Conservation (phyloP, 2,329 filamentous ascomycete genomes). For the Aspergillus phoenicis region DNA sequence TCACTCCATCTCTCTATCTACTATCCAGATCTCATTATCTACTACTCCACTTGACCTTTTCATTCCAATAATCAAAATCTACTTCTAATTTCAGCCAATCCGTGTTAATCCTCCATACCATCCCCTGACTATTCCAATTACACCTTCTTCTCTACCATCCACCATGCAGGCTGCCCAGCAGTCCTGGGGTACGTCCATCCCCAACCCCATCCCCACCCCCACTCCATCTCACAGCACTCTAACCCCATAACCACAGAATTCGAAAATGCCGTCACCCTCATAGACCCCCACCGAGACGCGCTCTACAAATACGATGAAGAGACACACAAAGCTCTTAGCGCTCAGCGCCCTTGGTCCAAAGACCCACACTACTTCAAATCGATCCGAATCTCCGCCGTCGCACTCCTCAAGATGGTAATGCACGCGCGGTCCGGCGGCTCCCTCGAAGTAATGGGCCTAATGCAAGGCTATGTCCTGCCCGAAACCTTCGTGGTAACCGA, state of each 20-base stretch:
- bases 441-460: conserved; percentile 95
- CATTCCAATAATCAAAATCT: background rate
- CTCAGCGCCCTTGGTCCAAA: conserved; percentile 71
- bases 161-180: conserved; percentile 61
- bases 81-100: background rate
- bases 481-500: conserved; percentile 89
- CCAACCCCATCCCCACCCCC: background rate
- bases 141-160: conserved; percentile 4
- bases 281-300: conserved; percentile 84
- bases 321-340: conserved; percentile 67
- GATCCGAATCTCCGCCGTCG: conserved; percentile 89
- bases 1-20: conserved; percentile 3
- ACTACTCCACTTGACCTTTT: background rate
- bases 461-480: conserved; percentile 89
- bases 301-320: conserved; percentile 80
- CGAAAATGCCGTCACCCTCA: conserved; percentile 79
- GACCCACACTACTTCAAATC: conserved; percentile 89
- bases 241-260: conserved; percentile 63
- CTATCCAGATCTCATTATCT: background rate
- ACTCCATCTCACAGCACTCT: conserved; percentile 6
- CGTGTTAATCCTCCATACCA: background rate
- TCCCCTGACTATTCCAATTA: background rate
- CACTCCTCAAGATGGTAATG: conserved; percentile 98
- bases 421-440: conserved; percentile 92
- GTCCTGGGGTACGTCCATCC: conserved; percentile 58